Conservation (phyloP, 306 rosid species). For the Gynostemma pentaphyllum region DNA sequence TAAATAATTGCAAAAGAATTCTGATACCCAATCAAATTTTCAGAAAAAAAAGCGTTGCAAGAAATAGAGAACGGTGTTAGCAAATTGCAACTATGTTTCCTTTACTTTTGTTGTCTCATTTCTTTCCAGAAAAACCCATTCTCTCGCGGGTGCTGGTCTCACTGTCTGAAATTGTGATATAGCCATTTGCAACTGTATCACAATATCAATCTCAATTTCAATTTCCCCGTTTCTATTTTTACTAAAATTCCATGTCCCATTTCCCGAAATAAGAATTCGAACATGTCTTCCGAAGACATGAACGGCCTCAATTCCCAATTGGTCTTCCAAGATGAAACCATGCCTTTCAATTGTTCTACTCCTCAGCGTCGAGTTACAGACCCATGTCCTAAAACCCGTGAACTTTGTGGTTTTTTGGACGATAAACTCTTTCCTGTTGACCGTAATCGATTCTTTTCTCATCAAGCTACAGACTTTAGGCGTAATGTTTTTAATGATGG, state of each 20-base stretch:
- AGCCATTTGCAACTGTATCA: no score
- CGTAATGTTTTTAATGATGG: conserved; percentile 36
- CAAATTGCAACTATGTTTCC: not conserved
- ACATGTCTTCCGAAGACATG: conserved; percentile 68
- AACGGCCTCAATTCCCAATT: conserved; percentile 49
- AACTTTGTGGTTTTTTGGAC: conserved; percentile 55
- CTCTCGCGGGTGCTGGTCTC: not conserved
- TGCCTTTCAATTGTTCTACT: conserved; percentile 49
- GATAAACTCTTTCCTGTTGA: conserved; percentile 49
- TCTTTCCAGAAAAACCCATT: conserved; percentile 9
- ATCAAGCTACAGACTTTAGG: conserved; percentile 50
- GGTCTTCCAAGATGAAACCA: conserved; percentile 47
- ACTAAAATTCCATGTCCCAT: conserved; percentile 11
- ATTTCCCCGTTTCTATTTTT: not conserved
- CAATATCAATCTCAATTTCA: conserved; percentile 7
- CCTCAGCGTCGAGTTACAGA: conserved; percentile 50
- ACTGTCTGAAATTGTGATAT: not conserved
- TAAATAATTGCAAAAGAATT: not conserved
- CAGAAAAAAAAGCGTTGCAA: no score
- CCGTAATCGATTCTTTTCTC: conserved; percentile 41
- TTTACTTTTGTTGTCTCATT: no score
- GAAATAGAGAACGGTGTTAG: not conserved
- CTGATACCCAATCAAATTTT: no score
- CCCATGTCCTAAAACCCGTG: conserved; percentile 53
- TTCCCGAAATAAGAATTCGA: conserved; percentile 1